These are phyloP conservation scores for Mortierella sp. DNA, from an alignment of 371 early-diverging fungal species.

Conservation along the genomic window DNA sequence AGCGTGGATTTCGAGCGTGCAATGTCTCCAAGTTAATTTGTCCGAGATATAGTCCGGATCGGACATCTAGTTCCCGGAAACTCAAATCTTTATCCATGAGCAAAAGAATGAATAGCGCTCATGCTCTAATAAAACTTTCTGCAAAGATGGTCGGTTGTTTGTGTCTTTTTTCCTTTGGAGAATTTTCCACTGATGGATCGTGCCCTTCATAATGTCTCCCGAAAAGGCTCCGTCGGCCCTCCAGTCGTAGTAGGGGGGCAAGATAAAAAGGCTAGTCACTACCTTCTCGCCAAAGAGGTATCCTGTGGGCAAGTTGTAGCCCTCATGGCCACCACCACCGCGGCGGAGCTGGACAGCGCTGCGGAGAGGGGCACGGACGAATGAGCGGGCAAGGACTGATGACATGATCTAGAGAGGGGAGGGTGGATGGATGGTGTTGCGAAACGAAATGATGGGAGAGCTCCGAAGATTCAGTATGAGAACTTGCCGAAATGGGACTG, in stretches of 20 bases:
- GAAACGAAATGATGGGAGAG: background rate
- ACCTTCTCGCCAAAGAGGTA: constrained; percentile 78
- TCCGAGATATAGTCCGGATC: no score
- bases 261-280: no score
- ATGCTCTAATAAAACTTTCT: no score
- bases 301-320: constrained; percentile 71
- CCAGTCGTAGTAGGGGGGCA: background rate
- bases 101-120: no score
- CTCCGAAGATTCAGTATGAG: constrained; percentile 6
- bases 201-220: no score
- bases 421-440: background rate
- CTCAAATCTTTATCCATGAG: background rate
- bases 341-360: constrained; percentile 60
- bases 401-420: constrained; percentile 23
- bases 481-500: no score
- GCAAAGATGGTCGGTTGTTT: no score
- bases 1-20: no score
- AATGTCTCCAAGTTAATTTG: no score
- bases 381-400: constrained; percentile 57
- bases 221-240: no score
- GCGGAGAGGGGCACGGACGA: constrained; percentile 61
- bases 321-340: constrained; percentile 61
- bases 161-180: no score
- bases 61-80: background rate
- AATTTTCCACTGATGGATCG: no score